Percentiles rank a stretch among this genome's conserved stretches.
Evolutionary conservation across 371 early-diverging fungal species (phyloP).

Genomic region (Batkoa obscura): DNA sequence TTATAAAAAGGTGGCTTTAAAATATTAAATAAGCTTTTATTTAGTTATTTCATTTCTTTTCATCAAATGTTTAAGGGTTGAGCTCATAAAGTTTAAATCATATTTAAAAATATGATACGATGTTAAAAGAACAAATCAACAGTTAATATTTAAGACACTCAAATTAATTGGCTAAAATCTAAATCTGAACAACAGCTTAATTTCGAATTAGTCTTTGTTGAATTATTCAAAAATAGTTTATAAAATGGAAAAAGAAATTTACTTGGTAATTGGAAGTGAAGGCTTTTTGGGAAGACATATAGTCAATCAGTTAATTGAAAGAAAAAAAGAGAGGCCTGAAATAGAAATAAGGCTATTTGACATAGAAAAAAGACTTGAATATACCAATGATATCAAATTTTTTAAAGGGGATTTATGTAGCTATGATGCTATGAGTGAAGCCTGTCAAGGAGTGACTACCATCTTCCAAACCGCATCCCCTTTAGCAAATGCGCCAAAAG

Average conservation of each 20-base stretch:
- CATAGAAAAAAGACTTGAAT: conserved; percentile 5
- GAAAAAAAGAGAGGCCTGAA: not conserved
- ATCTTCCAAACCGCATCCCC: conserved; percentile 83
- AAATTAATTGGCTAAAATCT: no score
- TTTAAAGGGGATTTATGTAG: conserved; percentile 9
- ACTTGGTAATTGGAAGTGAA: conserved; percentile 11
- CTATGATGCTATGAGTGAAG: conserved; percentile 7
- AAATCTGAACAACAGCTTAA: no score
- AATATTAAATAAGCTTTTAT: no score
- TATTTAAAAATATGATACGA: no score
- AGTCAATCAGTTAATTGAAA: conserved; percentile 6
- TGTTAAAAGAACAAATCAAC: no score
- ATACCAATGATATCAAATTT: conserved; percentile 4
- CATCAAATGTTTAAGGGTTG: no score
- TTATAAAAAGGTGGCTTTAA: no score
- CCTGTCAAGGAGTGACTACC: conserved; percentile 1
- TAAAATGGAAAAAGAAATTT: conserved; percentile 3
- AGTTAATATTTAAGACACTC: no score
- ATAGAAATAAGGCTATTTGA: conserved; percentile 9
- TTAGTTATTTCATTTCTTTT: no score
- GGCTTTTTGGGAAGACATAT: conserved; percentile 11
- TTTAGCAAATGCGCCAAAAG: conserved; percentile 42
- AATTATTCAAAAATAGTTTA: no score
- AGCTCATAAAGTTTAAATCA: no score
- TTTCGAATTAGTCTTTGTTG: no score